These are phyloP conservation scores for Triglochin maritima DNA, from an alignment of 106 monocot species.

Conservation along the genomic window DNA sequence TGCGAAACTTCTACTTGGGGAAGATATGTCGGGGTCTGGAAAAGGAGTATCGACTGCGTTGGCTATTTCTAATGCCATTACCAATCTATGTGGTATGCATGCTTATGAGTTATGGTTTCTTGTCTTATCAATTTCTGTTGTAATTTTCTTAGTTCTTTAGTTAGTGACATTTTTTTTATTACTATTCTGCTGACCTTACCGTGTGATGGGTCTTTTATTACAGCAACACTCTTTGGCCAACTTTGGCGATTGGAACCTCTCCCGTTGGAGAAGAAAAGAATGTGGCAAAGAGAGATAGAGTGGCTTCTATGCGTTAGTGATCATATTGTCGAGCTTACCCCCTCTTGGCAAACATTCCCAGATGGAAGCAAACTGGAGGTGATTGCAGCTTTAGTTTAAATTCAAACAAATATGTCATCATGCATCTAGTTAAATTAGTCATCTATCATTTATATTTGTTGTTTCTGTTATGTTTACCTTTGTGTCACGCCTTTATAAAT, in stretches of 20 bases:
- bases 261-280: conserved; percentile 53
- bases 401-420: too few species aligned
- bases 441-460: too few species aligned
- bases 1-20: conserved; percentile 85
- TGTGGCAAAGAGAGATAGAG: conserved; percentile 86
- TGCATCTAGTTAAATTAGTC: too few species aligned
- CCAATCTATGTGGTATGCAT: conserved; percentile 76
- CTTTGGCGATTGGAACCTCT: conserved; percentile 81
- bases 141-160: background rate
- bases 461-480: too few species aligned
- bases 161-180: background rate
- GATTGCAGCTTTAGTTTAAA: too few species aligned
- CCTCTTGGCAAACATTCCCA: conserved; percentile 77
- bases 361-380: conserved; percentile 90
- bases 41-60: conserved; percentile 86
- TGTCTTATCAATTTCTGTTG: background rate
- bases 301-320: conserved; percentile 85
- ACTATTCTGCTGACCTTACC: background rate
- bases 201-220: background rate
- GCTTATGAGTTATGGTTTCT: background rate
- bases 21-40: conserved; percentile 92
- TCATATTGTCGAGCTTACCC: conserved; percentile 67
- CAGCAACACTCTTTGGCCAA: conserved; percentile 84
- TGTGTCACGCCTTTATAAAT: too few species aligned
- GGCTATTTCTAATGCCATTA: conserved; percentile 88